phyloP scores from a whole-genome alignment of 2,329 filamentous ascomycete genomes.

The Penicillium sumatraense region DNA sequence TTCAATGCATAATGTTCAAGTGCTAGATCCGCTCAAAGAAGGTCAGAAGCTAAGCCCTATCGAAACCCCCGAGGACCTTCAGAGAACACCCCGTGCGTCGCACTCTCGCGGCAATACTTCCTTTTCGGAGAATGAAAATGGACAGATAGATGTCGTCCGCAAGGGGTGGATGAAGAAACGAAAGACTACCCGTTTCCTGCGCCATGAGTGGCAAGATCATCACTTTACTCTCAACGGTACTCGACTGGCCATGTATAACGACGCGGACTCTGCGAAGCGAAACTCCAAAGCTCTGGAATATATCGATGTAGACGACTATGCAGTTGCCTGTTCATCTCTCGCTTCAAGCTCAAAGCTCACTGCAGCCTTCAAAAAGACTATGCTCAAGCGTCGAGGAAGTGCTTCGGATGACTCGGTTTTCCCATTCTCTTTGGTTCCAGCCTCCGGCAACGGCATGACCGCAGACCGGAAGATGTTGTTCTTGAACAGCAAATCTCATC shows the following conservation, averaged over 20 bases:
- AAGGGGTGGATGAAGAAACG: constrained; percentile 94
- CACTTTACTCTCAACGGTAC: constrained; percentile 84
- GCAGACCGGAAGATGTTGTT: constrained; percentile 43
- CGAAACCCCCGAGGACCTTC: constrained; percentile 35
- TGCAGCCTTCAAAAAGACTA: constrained; percentile 74
- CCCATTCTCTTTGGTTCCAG: constrained; percentile 48
- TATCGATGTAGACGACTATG: constrained; percentile 31
- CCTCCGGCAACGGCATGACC: constrained; percentile 51
- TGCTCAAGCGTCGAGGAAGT: constrained; percentile 49
- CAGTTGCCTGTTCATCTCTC: constrained; percentile 68
- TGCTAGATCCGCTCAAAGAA: constrained; percentile 32
- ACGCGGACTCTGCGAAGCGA: constrained; percentile 27
- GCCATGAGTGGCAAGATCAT: constrained; percentile 90
- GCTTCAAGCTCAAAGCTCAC: constrained; percentile 79
- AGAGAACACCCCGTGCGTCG: constrained; percentile 23
- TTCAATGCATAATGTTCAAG: constrained; percentile 13
- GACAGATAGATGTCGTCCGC: constrained; percentile 60
- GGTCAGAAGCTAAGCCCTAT: constrained; percentile 30
- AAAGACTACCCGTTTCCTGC: constrained; percentile 76
- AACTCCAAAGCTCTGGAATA: constrained; percentile 31
- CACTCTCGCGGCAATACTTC: constrained; percentile 24
- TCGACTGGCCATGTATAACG: constrained; percentile 53
- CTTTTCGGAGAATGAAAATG: background rate
- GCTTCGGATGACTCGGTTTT: constrained; percentile 40
- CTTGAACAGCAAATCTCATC: constrained; percentile 75